These are phyloP conservation scores for Linum tenue DNA, from an alignment of 345 rosid genomes.

Conservation along the genomic window DNA sequence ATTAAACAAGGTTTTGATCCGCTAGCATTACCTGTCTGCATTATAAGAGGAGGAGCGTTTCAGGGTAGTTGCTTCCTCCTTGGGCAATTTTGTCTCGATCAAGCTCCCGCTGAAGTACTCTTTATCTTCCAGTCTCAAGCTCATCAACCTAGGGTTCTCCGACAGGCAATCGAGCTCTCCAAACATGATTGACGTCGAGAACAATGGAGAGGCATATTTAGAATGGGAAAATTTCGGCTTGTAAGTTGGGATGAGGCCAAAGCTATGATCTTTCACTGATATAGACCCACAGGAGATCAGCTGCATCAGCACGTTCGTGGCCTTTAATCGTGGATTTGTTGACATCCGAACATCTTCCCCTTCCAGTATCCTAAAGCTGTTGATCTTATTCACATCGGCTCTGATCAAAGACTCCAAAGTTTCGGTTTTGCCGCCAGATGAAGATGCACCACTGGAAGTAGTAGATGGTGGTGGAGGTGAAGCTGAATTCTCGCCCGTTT, in stretches of 20 bases:
- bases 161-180: conserved; percentile 81
- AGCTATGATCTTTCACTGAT: conserved; percentile 83
- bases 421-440: conserved; percentile 67
- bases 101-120: conserved; percentile 92
- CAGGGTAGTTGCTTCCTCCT: conserved; percentile 44
- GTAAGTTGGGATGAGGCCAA: conserved; percentile 77
- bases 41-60: conserved; percentile 94
- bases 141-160: conserved; percentile 67
- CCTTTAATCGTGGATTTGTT: conserved; percentile 50
- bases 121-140: conserved; percentile 68
- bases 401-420: conserved; percentile 86
- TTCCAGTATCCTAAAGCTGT: conserved; percentile 78
- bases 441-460: conserved; percentile 49
- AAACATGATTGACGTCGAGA: conserved; percentile 56
- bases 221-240: conserved; percentile 64
- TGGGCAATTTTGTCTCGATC: conserved; percentile 60
- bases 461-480: conserved; percentile 67
- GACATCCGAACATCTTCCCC: conserved; percentile 71
- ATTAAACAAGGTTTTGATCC: too few relatives aligned
- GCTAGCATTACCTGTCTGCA: conserved; percentile 60
- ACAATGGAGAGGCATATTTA: conserved; percentile 55
- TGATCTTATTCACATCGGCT: conserved; percentile 81
- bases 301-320: conserved; percentile 75
- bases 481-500: conserved; percentile 42
- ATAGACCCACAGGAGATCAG: conserved; percentile 92